These are phyloP conservation scores for Amborella trichopoda DNA, from an alignment of 164 flowering plant genomes.

Conservation along the genomic window DNA sequence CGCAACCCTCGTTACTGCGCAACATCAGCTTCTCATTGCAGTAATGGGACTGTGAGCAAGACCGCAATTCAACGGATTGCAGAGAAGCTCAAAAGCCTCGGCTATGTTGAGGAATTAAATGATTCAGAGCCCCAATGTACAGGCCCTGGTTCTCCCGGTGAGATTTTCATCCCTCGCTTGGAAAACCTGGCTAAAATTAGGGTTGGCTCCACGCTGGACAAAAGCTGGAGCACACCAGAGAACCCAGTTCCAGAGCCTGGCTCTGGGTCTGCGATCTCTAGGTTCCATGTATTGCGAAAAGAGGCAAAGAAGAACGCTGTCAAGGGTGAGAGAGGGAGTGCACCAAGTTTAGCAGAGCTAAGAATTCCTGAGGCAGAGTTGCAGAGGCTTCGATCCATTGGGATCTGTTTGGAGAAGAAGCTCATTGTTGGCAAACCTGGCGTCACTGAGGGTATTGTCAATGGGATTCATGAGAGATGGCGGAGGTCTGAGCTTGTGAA, in stretches of 20 bases:
- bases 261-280: slow-evolving; percentile 35
- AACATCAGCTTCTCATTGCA: too few species aligned
- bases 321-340: slow-evolving; percentile 11
- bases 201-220: slow-evolving; percentile 75
- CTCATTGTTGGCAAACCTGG: slow-evolving; percentile 88
- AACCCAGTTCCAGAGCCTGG: slow-evolving; percentile 74
- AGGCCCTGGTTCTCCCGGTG: slow-evolving; percentile 34
- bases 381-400: slow-evolving; percentile 47
- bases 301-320: slow-evolving; percentile 21
- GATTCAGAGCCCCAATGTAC: neutral
- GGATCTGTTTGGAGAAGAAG: slow-evolving; percentile 49
- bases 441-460: slow-evolving; percentile 88
- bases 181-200: slow-evolving; percentile 38
- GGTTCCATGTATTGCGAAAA: slow-evolving; percentile 31
- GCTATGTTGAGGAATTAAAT: slow-evolving; percentile 19
- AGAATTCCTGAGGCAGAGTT: slow-evolving; percentile 43
- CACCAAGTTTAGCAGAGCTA: slow-evolving; percentile 71
- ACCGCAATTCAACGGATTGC: slow-evolving; percentile 73
- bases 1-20: too few species aligned
- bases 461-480: slow-evolving; percentile 96
- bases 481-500: slow-evolving; percentile 65
- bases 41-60: too few species aligned
- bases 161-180: slow-evolving; percentile 66
- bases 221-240: slow-evolving; percentile 86
- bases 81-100: slow-evolving; percentile 86